Evolutionary conservation across 176 grass and related monocot species (phyloP), one percentile per base, ranked within the genome.

Genomic region (Poa annua): DNA sequence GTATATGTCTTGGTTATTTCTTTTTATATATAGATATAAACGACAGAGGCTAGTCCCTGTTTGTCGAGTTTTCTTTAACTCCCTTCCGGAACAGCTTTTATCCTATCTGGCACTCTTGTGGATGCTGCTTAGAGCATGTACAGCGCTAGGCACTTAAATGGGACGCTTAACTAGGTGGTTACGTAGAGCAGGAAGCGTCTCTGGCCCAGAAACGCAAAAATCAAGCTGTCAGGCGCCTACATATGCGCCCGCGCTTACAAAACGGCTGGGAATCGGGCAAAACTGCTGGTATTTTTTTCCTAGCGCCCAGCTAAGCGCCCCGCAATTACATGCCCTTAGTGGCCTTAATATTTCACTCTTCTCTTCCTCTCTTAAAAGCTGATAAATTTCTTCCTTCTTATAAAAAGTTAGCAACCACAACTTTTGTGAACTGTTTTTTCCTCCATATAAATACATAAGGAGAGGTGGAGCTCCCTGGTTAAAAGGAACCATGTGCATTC

Each of bases 341-440:
- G 7, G 42, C 47, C 71, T 51, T 50, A 74, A 19, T 60, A 69
- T 70, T 22, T 59, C 66, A 70, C 39, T 29, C 11, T 14, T 34
- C 0, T 77, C 62, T 76, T 53, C n/a, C 47, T 67, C 13, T 22
- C 52, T 49, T 24, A 35, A 78, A 45, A 55, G 32, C 17, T 66
- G 36, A 47, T 74, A 42, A 33, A 16, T 35, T 5, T 53, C 34
- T 70, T 77, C 11, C 55, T 86, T 20, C 19, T 81, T 22, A 32
- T 44, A 80, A 42, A 62, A 26, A 74, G 7, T 33, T 42, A 74
- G 29, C 59, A 60, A 80, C 14, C 22, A 81, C 32, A 49, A 51
- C 45, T 67, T 26, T 11, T 48, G 44, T 65, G 41, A 42, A 66
- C 39, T 16, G 44, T 66, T 67, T 67, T 67, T 80, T n/a, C 32